A percentile compares a stretch with the other conserved stretches of the same genome.
Evolutionary conservation across 768 basidiomycete species (phyloP).

Genomic region (Saitozyma sp.): DNA sequence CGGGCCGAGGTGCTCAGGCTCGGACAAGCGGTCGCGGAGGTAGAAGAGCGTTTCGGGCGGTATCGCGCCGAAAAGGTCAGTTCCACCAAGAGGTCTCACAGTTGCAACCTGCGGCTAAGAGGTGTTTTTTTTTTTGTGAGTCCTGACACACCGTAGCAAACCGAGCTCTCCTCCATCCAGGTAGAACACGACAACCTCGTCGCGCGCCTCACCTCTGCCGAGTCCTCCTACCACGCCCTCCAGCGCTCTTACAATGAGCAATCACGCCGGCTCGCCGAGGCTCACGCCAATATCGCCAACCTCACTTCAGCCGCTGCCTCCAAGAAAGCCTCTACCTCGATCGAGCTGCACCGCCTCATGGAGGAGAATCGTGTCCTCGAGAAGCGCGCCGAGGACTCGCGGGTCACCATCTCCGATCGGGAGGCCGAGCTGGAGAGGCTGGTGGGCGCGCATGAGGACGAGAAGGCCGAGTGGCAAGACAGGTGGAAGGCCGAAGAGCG

Average conservation of each 20-base stretch:
- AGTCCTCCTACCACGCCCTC: constrained; percentile 69
- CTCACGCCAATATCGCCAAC: constrained; percentile 71
- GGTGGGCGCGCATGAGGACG: constrained; percentile 66
- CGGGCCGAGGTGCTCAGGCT: constrained; percentile 74
- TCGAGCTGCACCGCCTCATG: constrained; percentile 71
- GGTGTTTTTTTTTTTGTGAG: neutral
- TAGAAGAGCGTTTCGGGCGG: constrained; percentile 79
- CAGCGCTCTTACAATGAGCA: constrained; percentile 72
- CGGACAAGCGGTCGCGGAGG: constrained; percentile 66
- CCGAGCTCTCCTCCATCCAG: constrained; percentile 73
- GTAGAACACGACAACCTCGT: constrained; percentile 71
- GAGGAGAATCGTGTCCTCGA: constrained; percentile 82
- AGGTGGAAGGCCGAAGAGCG: constrained; percentile 72
- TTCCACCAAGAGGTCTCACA: neutral
- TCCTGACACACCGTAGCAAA: constrained; percentile 44
- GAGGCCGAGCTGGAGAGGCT: constrained; percentile 80
- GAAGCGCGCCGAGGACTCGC: constrained; percentile 79
- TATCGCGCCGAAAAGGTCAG: constrained; percentile 70
- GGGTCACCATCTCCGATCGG: constrained; percentile 75
- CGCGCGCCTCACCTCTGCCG: constrained; percentile 66
- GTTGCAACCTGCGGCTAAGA: neutral
- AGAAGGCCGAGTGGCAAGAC: constrained; percentile 67
- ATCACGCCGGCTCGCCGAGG: constrained; percentile 72
- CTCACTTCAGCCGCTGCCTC: constrained; percentile 77
- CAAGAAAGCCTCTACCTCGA: constrained; percentile 77